Evolutionary conservation across 225 moss, liverwort and hornwort genomes (phyloP).

Genomic region (Marchantia paleacea): DNA sequence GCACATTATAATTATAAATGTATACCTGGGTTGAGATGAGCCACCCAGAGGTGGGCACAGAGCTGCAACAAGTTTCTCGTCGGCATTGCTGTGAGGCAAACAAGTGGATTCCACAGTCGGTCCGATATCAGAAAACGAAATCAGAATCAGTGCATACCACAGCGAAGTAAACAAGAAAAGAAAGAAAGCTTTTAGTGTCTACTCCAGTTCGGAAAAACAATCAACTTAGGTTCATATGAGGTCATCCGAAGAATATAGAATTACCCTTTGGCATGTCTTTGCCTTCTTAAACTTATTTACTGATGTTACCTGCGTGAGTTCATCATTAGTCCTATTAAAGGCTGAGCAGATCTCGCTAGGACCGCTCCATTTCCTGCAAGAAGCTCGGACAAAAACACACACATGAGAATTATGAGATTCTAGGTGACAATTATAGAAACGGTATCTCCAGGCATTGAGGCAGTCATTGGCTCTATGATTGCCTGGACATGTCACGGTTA

Average conservation of each 20-base stretch:
- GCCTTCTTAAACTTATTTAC: not conserved
- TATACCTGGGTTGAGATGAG: constrained; percentile 66
- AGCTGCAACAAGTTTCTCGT: constrained; percentile 92
- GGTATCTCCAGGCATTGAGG: not conserved
- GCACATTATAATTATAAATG: not conserved
- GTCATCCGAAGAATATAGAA: not conserved
- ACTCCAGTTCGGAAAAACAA: not conserved
- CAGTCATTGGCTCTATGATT: not conserved
- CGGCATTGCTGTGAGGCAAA: constrained; percentile 58
- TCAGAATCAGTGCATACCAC: not conserved
- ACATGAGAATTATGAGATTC: not conserved
- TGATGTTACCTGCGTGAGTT: constrained; percentile 79
- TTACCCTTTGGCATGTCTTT: not conserved
- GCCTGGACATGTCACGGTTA: not conserved
- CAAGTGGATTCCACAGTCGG: not conserved
- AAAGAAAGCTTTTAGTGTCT: no score
- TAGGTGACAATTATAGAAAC: not conserved
- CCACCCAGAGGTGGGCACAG: constrained; percentile 53
- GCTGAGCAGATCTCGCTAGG: constrained; percentile 95
- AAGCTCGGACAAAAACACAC: not conserved
- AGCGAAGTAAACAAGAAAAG: no score
- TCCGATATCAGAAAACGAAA: not conserved
- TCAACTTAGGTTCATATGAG: not conserved
- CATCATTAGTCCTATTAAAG: constrained; percentile 84
- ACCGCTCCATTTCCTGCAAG: constrained; percentile 90